Conservation (phyloP, 805 yeast genomes). For the Phaffomyces opuntiae region DNA sequence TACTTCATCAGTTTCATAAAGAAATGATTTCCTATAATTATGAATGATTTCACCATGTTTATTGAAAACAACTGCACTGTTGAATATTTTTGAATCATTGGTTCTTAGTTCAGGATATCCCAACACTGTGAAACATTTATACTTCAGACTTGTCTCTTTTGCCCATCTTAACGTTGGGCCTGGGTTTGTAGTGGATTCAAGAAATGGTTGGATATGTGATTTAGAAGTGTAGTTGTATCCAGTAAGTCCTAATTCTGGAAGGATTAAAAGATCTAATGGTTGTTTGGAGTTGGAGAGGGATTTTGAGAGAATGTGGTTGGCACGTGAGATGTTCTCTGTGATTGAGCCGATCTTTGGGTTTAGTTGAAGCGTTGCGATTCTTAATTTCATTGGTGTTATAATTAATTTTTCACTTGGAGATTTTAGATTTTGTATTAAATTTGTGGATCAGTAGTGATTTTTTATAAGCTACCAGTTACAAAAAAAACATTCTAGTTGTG, state of each 20-base stretch:
- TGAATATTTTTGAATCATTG: constrained; percentile 36
- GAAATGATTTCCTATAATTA: constrained; percentile 69
- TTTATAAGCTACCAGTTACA: too few relatives aligned
- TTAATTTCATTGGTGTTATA: constrained; percentile 23
- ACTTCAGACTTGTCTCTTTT: constrained; percentile 37
- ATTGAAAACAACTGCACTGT: constrained; percentile 61
- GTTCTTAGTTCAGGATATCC: constrained; percentile 68
- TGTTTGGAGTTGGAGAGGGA: constrained; percentile 14
- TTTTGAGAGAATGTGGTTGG: constrained; percentile 25
- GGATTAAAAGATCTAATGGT: constrained; percentile 56
- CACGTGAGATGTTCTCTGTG: constrained; percentile 44
- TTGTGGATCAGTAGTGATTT: too few relatives aligned
- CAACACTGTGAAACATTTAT: constrained; percentile 58
- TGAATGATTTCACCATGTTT: constrained; percentile 51
- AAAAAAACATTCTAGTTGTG: too few relatives aligned
- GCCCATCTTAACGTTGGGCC: constrained; percentile 57
- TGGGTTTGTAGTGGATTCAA: constrained; percentile 36
- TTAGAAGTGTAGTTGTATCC: constrained; percentile 63
- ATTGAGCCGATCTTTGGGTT: constrained; percentile 59
- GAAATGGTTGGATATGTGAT: constrained; percentile 45
- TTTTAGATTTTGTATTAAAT: too few relatives aligned
- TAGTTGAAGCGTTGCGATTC: constrained; percentile 61
- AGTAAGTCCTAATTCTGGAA: constrained; percentile 81
- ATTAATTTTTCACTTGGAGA: too few relatives aligned
- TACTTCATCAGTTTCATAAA: constrained; percentile 69